Conservation (phyloP, 2,329 filamentous ascomycete species). For the Aspergillus caelatus region DNA sequence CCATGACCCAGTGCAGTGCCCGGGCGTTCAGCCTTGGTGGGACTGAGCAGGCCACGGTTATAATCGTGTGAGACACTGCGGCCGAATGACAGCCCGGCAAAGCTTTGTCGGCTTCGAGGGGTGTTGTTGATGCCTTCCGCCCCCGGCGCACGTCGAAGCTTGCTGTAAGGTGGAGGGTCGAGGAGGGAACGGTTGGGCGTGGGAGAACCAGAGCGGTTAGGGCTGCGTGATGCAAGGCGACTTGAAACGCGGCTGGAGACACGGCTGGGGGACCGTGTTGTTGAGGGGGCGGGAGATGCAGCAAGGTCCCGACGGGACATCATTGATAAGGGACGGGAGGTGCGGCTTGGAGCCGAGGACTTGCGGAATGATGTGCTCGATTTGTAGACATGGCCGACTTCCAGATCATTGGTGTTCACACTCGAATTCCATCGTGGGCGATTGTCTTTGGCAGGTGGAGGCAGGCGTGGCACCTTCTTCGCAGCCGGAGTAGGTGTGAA, state of each 20-base stretch:
- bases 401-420: slow-evolving; percentile 67
- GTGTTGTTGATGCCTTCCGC: slow-evolving; percentile 27
- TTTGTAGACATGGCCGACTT: slow-evolving; percentile 70
- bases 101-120: slow-evolving; percentile 44
- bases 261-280: slow-evolving; percentile 37
- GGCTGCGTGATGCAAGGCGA: slow-evolving; percentile 37
- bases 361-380: slow-evolving; percentile 62
- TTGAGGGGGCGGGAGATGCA: slow-evolving; percentile 40
- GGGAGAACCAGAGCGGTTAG: slow-evolving; percentile 32
- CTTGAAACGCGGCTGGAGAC: slow-evolving; percentile 39
- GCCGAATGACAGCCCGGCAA: slow-evolving; percentile 36
- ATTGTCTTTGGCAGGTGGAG: slow-evolving; percentile 49
- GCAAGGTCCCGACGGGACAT: slow-evolving; percentile 47
- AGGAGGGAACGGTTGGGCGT: slow-evolving; percentile 31
- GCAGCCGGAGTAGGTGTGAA: slow-evolving; percentile 55
- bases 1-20: slow-evolving; percentile 45
- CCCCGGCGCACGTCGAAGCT: slow-evolving; percentile 35
- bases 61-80: slow-evolving; percentile 30
- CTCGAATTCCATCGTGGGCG: slow-evolving; percentile 75
- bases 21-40: slow-evolving; percentile 37
- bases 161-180: slow-evolving; percentile 48
- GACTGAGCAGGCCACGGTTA: slow-evolving; percentile 23
- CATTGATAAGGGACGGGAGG: slow-evolving; percentile 43
- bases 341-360: slow-evolving; percentile 30
- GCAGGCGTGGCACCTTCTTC: slow-evolving; percentile 41